Evolutionary conservation across 2,329 filamentous ascomycete species (phyloP).

Genomic region (Cordyceps tenuipes): DNA sequence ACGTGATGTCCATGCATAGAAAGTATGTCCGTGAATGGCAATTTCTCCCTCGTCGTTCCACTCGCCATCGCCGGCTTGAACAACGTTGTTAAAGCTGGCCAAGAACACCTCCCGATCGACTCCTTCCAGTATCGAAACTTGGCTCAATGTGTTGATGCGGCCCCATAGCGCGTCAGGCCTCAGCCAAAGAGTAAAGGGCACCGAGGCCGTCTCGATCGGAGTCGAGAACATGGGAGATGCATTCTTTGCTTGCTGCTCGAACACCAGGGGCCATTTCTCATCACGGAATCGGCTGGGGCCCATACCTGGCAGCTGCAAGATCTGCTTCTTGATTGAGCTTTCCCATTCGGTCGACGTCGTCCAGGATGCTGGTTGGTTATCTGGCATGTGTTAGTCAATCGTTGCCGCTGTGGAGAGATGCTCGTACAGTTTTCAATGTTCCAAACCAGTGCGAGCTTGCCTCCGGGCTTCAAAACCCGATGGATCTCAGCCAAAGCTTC

Average conservation of each 20-base stretch:
- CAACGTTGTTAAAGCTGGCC: constrained; percentile 43
- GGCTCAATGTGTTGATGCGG: constrained; percentile 57
- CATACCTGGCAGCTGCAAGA: constrained; percentile 44
- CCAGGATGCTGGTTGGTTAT: constrained; percentile 55
- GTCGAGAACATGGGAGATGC: constrained; percentile 46
- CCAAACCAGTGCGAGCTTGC: constrained; percentile 61
- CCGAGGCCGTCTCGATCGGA: constrained; percentile 49
- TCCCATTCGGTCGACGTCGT: constrained; percentile 52
- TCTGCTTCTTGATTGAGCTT: constrained; percentile 49
- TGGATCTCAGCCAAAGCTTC: constrained; percentile 58
- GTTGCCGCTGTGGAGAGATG: not conserved
- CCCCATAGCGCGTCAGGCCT: constrained; percentile 53
- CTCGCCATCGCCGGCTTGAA: constrained; percentile 45
- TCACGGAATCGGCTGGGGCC: constrained; percentile 58
- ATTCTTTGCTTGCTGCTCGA: constrained; percentile 47
- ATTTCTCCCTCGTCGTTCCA: constrained; percentile 55
- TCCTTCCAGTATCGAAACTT: constrained; percentile 52
- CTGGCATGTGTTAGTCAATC: constrained; percentile 27
- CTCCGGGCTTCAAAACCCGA: constrained; percentile 52
- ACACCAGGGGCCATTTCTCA: constrained; percentile 53
- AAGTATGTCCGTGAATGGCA: constrained; percentile 55
- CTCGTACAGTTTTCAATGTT: constrained; percentile 62
- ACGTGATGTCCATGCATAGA: constrained; percentile 52
- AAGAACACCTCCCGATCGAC: constrained; percentile 40
- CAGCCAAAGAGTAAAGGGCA: constrained; percentile 51